Evolutionary conservation across 148 eudicot species (phyloP).

Genomic region (Cornus suecica): DNA sequence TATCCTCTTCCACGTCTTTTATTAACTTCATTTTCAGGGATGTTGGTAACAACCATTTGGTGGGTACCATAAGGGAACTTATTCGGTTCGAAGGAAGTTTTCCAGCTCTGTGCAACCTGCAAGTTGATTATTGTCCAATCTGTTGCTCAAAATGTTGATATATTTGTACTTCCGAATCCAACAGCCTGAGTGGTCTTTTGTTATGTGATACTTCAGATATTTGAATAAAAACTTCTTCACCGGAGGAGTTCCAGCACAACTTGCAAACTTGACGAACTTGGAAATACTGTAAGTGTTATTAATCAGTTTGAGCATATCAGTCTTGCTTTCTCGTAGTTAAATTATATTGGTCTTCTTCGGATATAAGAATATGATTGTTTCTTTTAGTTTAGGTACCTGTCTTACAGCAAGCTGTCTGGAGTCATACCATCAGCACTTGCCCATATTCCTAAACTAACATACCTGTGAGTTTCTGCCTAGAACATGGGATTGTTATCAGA

Average conservation of each 20-base stretch:
- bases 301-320: not conserved
- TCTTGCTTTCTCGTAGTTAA: too few relatives aligned
- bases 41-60: constrained; percentile 72
- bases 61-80: constrained; percentile 80
- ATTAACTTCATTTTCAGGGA: constrained; percentile 37
- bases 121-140: constrained; percentile 19
- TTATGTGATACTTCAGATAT: constrained; percentile 32
- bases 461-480: constrained; percentile 51
- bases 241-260: constrained; percentile 82
- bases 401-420: constrained; percentile 78
- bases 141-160: constrained; percentile 1
- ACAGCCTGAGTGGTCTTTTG: not conserved
- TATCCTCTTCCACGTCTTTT: not conserved
- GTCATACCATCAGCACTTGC: constrained; percentile 64
- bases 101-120: constrained; percentile 79
- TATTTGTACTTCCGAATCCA: not conserved
- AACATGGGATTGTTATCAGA: not conserved
- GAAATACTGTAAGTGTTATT: constrained; percentile 66
- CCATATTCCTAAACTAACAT: constrained; percentile 64
- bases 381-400: constrained; percentile 48
- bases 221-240: constrained; percentile 72
- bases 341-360: not conserved
- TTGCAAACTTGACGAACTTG: constrained; percentile 68
- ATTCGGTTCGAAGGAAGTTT: constrained; percentile 83
- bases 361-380: not conserved